Evolutionary conservation across 2,329 filamentous ascomycete species (phyloP).

Genomic region (Allantophomopsis cytisporea): DNA sequence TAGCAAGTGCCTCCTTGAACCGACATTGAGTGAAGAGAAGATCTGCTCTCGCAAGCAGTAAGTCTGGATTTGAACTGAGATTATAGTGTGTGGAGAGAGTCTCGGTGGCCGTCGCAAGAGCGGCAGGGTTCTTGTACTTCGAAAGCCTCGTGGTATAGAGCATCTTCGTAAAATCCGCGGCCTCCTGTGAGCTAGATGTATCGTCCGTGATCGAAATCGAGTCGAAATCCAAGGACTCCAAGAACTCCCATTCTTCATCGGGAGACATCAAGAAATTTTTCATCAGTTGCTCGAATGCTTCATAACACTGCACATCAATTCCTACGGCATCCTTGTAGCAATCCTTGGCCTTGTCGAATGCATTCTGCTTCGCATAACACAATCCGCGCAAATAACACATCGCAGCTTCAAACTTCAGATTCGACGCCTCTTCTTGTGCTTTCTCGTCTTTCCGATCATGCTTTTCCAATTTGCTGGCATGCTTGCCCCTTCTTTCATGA

Average conservation of each 20-base stretch:
- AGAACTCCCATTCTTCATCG: constrained; percentile 56
- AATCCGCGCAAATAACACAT: constrained; percentile 94
- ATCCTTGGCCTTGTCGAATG: constrained; percentile 92
- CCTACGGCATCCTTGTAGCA: constrained; percentile 96
- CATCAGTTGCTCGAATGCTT: constrained; percentile 96
- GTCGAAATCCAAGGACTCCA: constrained; percentile 75
- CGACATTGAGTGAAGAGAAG: constrained; percentile 89
- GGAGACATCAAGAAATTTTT: constrained; percentile 84
- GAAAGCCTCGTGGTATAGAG: constrained; percentile 91
- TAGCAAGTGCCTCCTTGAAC: constrained; percentile 72
- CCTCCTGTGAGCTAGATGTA: constrained; percentile 62
- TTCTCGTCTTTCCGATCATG: constrained; percentile 13
- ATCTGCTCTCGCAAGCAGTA: constrained; percentile 80
- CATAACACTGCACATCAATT: constrained; percentile 96
- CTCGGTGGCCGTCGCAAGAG: constrained; percentile 77
- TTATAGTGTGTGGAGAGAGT: constrained; percentile 90
- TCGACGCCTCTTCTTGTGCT: constrained; percentile 51
- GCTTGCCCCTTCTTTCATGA: constrained; percentile 25
- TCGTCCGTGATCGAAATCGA: constrained; percentile 56
- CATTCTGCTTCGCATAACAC: constrained; percentile 94
- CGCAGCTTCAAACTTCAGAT: constrained; percentile 79
- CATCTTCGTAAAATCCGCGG: constrained; percentile 87
- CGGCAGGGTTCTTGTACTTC: constrained; percentile 80
- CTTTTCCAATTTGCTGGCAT: constrained; percentile 13
- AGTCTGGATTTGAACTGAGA: constrained; percentile 72